These are phyloP conservation scores for Viola pubescens DNA, from an alignment of 441 rosid species.

Conservation along the genomic window DNA sequence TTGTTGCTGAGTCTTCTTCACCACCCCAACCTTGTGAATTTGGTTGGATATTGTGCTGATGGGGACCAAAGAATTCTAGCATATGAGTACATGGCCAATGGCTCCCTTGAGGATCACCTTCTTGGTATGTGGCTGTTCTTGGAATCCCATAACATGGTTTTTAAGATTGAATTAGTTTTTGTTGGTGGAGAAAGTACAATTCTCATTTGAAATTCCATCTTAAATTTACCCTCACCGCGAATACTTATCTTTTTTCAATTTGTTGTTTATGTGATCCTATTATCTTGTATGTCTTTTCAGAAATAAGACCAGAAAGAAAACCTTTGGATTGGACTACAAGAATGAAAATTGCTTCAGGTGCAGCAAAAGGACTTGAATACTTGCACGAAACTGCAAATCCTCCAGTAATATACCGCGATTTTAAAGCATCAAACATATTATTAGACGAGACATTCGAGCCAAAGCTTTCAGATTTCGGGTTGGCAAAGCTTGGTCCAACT, in stretches of 20 bases:
- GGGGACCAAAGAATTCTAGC: conserved; percentile 75
- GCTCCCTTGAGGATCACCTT: conserved; percentile 83
- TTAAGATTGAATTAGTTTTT: no score
- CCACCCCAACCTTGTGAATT: conserved; percentile 71
- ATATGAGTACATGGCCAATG: conserved; percentile 66
- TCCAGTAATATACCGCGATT: conserved; percentile 89
- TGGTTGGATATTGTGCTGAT: conserved; percentile 85
- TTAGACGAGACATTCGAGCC: conserved; percentile 67
- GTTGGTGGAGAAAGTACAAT: no score
- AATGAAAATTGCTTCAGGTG: conserved; percentile 79
- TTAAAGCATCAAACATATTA: conserved; percentile 82
- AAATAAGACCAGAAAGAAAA: conserved; percentile 30
- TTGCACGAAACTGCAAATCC: conserved; percentile 81
- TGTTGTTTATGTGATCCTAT: neutral
- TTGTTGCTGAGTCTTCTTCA: conserved; percentile 81
- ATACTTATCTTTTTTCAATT: neutral
- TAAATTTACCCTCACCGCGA: no score
- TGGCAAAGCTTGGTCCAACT: conserved; percentile 89
- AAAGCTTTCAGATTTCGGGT: conserved; percentile 91
- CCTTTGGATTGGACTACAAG: conserved; percentile 85
- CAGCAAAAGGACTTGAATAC: conserved; percentile 90
- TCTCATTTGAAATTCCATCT: no score
- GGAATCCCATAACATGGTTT: no score
- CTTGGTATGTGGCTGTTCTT: conserved; percentile 36
- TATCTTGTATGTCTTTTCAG: conserved; percentile 26